Base-by-base conservation (phyloP, 176 grass and related monocot genomes). In the Leersia perrieri region DNA sequence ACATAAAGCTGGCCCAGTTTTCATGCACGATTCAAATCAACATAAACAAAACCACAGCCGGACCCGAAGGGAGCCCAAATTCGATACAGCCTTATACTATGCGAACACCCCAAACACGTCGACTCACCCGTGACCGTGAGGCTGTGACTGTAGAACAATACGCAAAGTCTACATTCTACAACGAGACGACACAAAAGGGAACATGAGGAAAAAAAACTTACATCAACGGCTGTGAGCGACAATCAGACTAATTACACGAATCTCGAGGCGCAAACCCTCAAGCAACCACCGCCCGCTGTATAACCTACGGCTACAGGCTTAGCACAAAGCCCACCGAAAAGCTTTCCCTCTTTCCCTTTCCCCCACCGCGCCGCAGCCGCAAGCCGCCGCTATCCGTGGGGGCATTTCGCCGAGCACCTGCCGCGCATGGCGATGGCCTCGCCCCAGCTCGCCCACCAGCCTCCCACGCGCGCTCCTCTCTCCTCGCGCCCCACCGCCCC, bases 371-470 rank as follows among this genome's bases (percentile, higher is more conserved):
- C 86, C 73, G 82, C 72, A 71, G 73, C 74, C 67, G 72, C 71
- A 63, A n/a, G n/a, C n/a, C n/a, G 72, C 63, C 82, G 82, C 65
- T 39, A 60, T 33, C 22, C 51, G 35, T 22, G 9, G 51, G 34
- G 20, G 47, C 45, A 20, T 30, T 83, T 47, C 34, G 12, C 61
- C 69, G 77, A 86, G 63, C 86, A 78, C 67, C 41, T 69, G 15
- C 8, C 44, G 68, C 62, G 61, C 86, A 72, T 73, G 62, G 75
- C 86, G 36, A 84, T 74, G 81, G 10, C 62, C 1, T 49, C 87
- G 61, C 85, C 31, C 72, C 65, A 55, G 32, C 31, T 87, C 72
- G n/a, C 73, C 65, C 69, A 36, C 65, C 69, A 36, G 79, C 66
- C 55, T 7, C 55, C 39, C 26, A 47, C 16, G 5, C 66, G 53